phyloP scores from a whole-genome alignment of 306 rosid genomes.

The Inga laurina region DNA sequence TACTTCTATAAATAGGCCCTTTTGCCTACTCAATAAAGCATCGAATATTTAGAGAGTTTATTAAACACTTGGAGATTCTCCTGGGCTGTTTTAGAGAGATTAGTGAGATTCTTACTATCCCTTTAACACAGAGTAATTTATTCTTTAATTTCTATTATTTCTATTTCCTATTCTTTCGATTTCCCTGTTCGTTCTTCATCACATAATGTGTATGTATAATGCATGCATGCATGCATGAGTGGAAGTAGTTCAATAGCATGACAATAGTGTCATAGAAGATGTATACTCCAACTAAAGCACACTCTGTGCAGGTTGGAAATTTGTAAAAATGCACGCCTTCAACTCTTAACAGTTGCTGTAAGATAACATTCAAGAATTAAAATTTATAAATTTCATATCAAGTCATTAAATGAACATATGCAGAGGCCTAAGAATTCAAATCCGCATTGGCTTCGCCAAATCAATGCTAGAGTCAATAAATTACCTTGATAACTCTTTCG shows the following conservation, averaged over 20 bases:
- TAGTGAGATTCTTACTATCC: too few relatives aligned
- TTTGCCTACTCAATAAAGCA: too few relatives aligned
- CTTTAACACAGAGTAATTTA: too few relatives aligned
- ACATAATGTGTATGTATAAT: not conserved
- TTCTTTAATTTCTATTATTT: too few relatives aligned
- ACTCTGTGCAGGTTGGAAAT: conserved; percentile 8
- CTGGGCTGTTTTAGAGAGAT: too few relatives aligned
- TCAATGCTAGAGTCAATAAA: conserved; percentile 3
- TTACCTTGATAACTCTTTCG: conserved; percentile 15
- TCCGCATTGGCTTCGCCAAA: not conserved
- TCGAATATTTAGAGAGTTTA: too few relatives aligned
- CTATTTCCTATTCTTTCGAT: too few relatives aligned
- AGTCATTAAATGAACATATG: conserved; percentile 1
- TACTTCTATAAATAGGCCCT: too few relatives aligned
- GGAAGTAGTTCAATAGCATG: not conserved
- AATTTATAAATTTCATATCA: conserved; percentile 29
- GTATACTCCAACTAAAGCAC: not conserved
- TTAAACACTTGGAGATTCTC: too few relatives aligned
- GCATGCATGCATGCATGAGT: not conserved
- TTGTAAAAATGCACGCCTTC: not conserved
- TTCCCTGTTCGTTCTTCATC: too few relatives aligned
- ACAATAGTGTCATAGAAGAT: conserved; percentile 7
- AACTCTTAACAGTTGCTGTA: conserved; percentile 4
- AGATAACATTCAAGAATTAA: not conserved
- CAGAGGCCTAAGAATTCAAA: conserved; percentile 15